A percentile compares a stretch with the other conserved stretches of the same genome.
These are phyloP conservation scores for Yamadazyma mexicana DNA, from an alignment of 1,139 yeast genomes.

Conservation along the genomic window DNA sequence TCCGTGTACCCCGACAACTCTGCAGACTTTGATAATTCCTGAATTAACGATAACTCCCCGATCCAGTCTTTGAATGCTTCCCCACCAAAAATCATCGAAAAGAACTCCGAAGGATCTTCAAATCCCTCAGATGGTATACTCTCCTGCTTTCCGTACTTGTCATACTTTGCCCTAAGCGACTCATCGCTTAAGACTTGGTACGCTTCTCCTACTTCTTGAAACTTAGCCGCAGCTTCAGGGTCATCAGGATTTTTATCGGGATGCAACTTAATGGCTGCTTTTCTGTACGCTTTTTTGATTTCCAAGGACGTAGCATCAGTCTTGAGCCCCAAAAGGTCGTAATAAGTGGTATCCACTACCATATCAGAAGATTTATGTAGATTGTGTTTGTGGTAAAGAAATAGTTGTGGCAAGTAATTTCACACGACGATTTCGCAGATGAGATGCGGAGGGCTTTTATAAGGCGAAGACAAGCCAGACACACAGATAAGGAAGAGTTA, in stretches of 20 bases:
- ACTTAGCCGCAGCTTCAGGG: conserved; percentile 71
- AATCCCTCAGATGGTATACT: conserved; percentile 82
- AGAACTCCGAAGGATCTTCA: conserved; percentile 84
- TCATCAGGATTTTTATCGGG: conserved; percentile 95
- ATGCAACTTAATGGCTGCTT: conserved; percentile 83
- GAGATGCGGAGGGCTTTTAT: too few relatives aligned
- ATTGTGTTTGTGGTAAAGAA: not conserved
- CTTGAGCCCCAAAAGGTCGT: conserved; percentile 70
- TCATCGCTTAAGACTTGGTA: conserved; percentile 83
- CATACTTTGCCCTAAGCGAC: conserved; percentile 63
- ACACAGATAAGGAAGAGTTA: too few relatives aligned
- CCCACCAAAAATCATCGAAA: conserved; percentile 75
- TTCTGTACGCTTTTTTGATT: conserved; percentile 91
- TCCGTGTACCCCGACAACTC: conserved; percentile 46
- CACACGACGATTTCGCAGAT: conserved; percentile 1
- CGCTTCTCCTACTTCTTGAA: conserved; percentile 75
- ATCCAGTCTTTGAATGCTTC: conserved; percentile 85
- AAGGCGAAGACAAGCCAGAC: too few relatives aligned
- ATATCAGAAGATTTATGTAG: conserved; percentile 33
- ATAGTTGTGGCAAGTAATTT: too few relatives aligned
- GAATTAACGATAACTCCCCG: conserved; percentile 67
- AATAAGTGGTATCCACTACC: conserved; percentile 94
- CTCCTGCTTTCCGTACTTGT: conserved; percentile 81
- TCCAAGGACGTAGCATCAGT: conserved; percentile 77
- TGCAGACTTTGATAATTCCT: conserved; percentile 58